These are phyloP conservation scores for Seiridium unicorne DNA, from an alignment of 2,329 filamentous ascomycete species.

Conservation along the genomic window DNA sequence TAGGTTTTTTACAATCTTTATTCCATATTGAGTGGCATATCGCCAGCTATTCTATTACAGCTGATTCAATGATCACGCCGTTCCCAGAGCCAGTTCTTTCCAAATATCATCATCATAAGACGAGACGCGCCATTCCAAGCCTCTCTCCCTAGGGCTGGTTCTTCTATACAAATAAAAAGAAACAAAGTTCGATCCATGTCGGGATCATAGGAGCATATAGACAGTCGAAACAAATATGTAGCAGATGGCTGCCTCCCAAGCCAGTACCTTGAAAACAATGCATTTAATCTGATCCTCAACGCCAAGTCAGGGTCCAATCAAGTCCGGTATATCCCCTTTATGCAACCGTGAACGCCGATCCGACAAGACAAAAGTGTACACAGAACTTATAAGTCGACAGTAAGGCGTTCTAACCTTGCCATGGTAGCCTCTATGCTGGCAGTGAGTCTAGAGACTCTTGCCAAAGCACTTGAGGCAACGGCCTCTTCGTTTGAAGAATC, in stretches of 20 bases:
- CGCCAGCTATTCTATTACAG: slow-evolving; percentile 8
- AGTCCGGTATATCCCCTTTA: slow-evolving; percentile 2
- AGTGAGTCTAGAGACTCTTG: slow-evolving; percentile 49
- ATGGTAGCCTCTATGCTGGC: slow-evolving; percentile 34
- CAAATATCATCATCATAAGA: slow-evolving; percentile 2
- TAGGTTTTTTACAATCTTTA: slow-evolving; percentile 1
- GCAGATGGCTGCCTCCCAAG: background rate
- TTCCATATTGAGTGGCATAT: slow-evolving; percentile 2
- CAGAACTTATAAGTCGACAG: slow-evolving; percentile 23
- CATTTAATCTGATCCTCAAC: slow-evolving; percentile 1
- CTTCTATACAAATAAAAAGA: slow-evolving; percentile 1
- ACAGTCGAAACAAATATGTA: slow-evolving; percentile 3
- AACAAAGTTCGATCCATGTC: background rate
- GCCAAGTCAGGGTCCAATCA: background rate
- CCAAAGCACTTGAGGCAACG: slow-evolving; percentile 42
- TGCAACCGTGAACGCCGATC: background rate
- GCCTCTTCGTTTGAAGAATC: slow-evolving; percentile 52
- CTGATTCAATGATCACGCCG: background rate
- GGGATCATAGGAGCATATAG: background rate
- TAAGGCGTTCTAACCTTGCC: slow-evolving; percentile 35
- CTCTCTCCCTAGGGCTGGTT: background rate
- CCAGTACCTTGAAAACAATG: background rate
- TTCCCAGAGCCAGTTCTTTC: background rate
- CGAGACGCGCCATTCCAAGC: background rate
- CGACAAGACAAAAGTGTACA: background rate